Percentiles rank a stretch among this genome's conserved stretches.
Evolutionary conservation across 2,329 filamentous ascomycete species (phyloP).

Genomic region (Pseudogymnoascus sp.): DNA sequence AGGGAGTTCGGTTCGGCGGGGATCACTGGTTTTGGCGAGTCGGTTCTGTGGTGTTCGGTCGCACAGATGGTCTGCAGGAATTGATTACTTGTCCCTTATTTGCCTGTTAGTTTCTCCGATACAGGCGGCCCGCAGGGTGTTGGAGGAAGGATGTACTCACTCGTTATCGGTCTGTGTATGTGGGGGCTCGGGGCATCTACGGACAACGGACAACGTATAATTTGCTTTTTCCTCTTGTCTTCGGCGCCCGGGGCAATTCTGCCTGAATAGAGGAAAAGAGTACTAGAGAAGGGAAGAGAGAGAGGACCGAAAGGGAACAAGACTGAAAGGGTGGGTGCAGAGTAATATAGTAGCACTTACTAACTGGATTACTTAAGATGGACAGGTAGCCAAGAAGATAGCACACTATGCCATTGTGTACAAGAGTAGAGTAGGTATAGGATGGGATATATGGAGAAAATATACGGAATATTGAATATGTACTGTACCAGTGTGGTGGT

Average conservation of each 20-base stretch:
- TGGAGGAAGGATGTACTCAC: background rate
- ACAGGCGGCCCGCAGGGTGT: slow-evolving; percentile 1
- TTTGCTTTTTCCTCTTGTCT: background rate
- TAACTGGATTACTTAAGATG: background rate
- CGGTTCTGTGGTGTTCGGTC: slow-evolving; percentile 1
- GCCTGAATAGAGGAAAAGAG: background rate
- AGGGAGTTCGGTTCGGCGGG: background rate
- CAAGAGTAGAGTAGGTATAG: background rate
- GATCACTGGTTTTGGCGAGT: background rate
- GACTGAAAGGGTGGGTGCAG: background rate
- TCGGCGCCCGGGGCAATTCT: background rate
- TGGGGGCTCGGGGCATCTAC: slow-evolving; percentile 4
- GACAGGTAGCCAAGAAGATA: background rate
- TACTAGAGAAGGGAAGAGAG: background rate
- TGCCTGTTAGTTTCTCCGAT: background rate
- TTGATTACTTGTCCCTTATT: background rate
- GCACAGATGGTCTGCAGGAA: background rate
- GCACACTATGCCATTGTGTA: background rate
- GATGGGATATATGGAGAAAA: slow-evolving; percentile 1
- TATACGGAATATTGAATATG: background rate
- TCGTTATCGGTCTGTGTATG: background rate
- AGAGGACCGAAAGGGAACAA: background rate
- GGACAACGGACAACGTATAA: background rate
- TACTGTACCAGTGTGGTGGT: background rate
- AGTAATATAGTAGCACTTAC: slow-evolving; percentile 1